A percentile compares a stretch with the other conserved stretches of the same genome.
These are phyloP conservation scores for Obelidium mucronatum DNA, from an alignment of 192 early-diverging fungal species.

Conservation along the genomic window DNA sequence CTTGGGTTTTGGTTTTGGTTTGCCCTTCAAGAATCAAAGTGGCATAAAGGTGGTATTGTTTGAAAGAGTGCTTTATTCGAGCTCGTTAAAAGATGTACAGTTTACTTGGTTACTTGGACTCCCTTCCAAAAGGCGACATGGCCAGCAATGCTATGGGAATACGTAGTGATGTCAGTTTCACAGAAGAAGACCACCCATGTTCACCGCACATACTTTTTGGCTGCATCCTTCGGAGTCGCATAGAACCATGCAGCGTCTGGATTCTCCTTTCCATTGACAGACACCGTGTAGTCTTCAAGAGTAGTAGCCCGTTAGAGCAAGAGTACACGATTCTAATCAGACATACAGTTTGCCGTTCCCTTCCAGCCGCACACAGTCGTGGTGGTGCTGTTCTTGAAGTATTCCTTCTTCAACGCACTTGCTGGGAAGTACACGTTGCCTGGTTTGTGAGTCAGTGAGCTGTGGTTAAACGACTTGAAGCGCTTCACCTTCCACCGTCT, in stretches of 20 bases:
- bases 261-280: constrained; percentile 57
- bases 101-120: no score
- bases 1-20: no score
- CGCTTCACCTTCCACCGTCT: constrained; percentile 51
- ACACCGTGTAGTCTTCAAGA: constrained; percentile 48
- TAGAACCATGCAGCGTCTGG: constrained; percentile 59
- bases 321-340: no score
- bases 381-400: constrained; percentile 44
- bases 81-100: no score
- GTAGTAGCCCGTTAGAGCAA: no score
- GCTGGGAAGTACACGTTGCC: constrained; percentile 52
- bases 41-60: no score
- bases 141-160: constrained; percentile 51
- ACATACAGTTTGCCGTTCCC: constrained; percentile 39
- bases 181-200: not conserved
- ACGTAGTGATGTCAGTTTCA: not conserved
- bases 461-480: no score
- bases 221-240: constrained; percentile 53
- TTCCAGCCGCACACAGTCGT: constrained; percentile 57
- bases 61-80: no score
- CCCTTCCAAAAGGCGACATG: constrained; percentile 63
- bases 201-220: constrained; percentile 19
- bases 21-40: no score
- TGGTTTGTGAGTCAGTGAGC: no score
- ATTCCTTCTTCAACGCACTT: constrained; percentile 45